Evolutionary conservation across 176 grass and related monocot genomes (phyloP), one percentile per base, ranked within the genome.

Genomic region (Poa pratensis): DNA sequence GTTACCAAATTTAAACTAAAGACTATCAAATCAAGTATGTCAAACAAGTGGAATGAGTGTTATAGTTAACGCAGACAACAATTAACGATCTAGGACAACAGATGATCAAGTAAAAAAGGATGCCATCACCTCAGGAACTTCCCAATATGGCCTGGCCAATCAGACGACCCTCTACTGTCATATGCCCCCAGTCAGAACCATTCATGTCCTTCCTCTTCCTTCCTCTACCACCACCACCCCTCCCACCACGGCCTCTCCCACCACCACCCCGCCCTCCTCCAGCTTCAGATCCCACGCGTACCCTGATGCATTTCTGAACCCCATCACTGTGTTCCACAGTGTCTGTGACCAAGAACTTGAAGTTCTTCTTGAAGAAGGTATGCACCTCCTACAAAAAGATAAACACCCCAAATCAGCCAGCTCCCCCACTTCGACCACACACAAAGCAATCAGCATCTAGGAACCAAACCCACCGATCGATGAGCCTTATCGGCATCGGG

Each of bases 261-360:
- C 71, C 84, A 9, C 79, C 50, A 23, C 81, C 48, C 17, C 81
- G 6, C 35, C 90, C 87, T 73, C 81, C 96, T 77, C 68, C 84
- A 26, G 89, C 83, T 49, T 69, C 85, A 22, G 82, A 88, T 9
- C 79, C 81, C 49, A 91, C 87, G 51, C 96, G 89, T 46, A 95
- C 91, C 85, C 96, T 98, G 12, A 95, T 78, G 64, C 86, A 86
- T 83, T 80, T 98, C 72, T 84, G 85, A 27, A 86, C 76, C 43
- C 89, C 96, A 84, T 95, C 91, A 2, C 49, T 80, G 35, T 90
- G 93, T 73, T 98, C 96, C 15, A 98, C 91, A 0, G 93, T 98
- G 69, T 98, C 93, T 0, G 93, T 98, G 80, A 95, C 90, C 17
- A 98, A 89, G 75, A 94, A 95, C 48, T 95, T 95, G 81, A 98